These are phyloP conservation scores for Litsea cubeba DNA, from an alignment of 164 flowering plant species.

Conservation along the genomic window DNA sequence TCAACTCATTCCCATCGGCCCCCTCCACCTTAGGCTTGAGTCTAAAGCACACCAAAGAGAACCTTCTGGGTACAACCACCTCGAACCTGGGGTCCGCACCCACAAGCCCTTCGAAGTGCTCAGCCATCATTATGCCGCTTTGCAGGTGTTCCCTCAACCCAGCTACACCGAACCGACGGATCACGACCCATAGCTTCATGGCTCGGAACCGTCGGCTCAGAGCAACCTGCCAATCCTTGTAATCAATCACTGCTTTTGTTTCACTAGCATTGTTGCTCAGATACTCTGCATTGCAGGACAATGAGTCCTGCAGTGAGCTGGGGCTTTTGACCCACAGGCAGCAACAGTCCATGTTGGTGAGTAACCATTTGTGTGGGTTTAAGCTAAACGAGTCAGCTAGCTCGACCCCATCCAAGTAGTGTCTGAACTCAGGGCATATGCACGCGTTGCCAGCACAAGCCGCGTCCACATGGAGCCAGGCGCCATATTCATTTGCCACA, in stretches of 20 bases:
- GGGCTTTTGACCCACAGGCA: conserved; percentile 56
- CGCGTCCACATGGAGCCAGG: conserved; percentile 69
- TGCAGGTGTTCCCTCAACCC: conserved; percentile 31
- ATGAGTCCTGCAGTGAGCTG: conserved; percentile 23
- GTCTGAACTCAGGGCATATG: too few relatives aligned
- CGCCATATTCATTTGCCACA: conserved; percentile 30
- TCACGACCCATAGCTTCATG: too few relatives aligned
- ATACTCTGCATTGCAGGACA: conserved; percentile 40
- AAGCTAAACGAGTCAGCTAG: conserved; percentile 48
- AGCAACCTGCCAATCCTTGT: conserved; percentile 68
- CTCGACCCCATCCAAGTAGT: conserved; percentile 33
- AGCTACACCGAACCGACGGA: too few relatives aligned
- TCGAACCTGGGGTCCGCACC: conserved; percentile 41
- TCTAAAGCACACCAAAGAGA: conserved; percentile 47
- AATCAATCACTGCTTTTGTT: conserved; percentile 45
- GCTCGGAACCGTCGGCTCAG: conserved; percentile 2
- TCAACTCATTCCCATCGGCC: too few relatives aligned
- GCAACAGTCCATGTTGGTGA: conserved; percentile 48
- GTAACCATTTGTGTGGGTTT: conserved; percentile 60
- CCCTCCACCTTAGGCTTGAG: too few relatives aligned
- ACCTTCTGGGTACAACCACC: conserved; percentile 40
- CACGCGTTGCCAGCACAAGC: not conserved
- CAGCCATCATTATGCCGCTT: conserved; percentile 38
- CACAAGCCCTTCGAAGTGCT: conserved; percentile 39
- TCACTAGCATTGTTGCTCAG: conserved; percentile 44